A percentile compares a stretch with the other conserved stretches of the same genome.
Conservation (phyloP, 83 land plant species). For the Diphasiastrum complanatum region DNA sequence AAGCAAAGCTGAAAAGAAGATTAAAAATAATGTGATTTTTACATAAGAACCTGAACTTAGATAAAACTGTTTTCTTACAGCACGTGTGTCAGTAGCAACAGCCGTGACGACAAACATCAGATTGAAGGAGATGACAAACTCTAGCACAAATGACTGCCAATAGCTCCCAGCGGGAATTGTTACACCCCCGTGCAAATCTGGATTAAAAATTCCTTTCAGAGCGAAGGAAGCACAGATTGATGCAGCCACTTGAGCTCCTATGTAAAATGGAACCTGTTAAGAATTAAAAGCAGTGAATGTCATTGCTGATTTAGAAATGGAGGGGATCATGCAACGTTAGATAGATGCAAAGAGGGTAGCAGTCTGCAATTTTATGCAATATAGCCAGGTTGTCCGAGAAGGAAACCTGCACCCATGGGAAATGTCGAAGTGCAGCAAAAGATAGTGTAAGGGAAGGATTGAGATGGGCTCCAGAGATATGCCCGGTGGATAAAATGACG, state of each 20-base stretch:
- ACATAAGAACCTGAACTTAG: too few species aligned
- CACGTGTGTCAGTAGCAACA: constrained; percentile 9
- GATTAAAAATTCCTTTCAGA: constrained; percentile 8
- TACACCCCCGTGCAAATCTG: constrained; percentile 6
- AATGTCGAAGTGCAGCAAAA: constrained; percentile 11
- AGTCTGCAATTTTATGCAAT: background rate
- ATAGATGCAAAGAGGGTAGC: background rate
- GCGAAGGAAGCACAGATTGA: constrained; percentile 11
- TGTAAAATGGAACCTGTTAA: constrained; percentile 6
- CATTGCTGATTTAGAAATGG: background rate
- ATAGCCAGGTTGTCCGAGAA: too few species aligned
- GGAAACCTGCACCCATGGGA: constrained; percentile 10
- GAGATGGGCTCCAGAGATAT: constrained; percentile 12
- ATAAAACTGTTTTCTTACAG: too few species aligned
- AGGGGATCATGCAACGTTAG: too few species aligned
- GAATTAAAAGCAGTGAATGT: constrained; percentile 2
- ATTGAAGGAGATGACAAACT: constrained; percentile 18
- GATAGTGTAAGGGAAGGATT: constrained; percentile 10
- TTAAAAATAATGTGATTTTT: too few species aligned
- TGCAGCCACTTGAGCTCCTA: constrained; percentile 2
- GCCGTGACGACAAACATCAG: constrained; percentile 18
- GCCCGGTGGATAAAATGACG: constrained; percentile 6
- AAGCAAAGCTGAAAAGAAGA: background rate
- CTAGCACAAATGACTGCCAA: constrained; percentile 16
- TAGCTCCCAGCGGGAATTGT: constrained; percentile 9